Conservation (phyloP, 306 rosid genomes). For the Pyrus bretschneideri region DNA sequence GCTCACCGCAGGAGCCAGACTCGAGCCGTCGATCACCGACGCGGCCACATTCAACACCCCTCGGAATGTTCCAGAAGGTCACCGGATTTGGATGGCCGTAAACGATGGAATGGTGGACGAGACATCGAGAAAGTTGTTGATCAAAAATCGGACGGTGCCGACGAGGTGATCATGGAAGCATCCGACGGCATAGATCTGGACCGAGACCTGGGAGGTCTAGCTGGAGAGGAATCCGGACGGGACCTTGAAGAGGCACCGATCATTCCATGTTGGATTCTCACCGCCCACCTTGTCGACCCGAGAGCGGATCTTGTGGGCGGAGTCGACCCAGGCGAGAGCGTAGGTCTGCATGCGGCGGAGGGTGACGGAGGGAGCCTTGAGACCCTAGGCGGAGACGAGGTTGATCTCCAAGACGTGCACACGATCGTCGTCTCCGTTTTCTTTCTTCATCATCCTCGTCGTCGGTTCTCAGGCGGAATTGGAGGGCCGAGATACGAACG, state of each 20-base stretch:
- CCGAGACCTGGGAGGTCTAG: slow-evolving; percentile 60
- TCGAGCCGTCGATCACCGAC: slow-evolving; percentile 35
- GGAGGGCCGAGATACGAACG: slow-evolving; percentile 20
- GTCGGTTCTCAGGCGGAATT: slow-evolving; percentile 2
- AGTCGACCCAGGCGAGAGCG: slow-evolving; percentile 61
- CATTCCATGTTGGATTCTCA: slow-evolving; percentile 88
- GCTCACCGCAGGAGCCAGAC: slow-evolving; percentile 36
- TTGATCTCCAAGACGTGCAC: slow-evolving; percentile 66
- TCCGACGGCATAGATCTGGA: slow-evolving; percentile 67
- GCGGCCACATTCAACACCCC: slow-evolving; percentile 77
- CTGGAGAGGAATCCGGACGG: slow-evolving; percentile 59
- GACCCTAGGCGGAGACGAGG: slow-evolving; percentile 86
- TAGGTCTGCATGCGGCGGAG: slow-evolving; percentile 51
- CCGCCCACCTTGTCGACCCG: slow-evolving; percentile 61
- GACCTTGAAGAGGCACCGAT: slow-evolving; percentile 78
- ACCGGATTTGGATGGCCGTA: slow-evolving; percentile 70
- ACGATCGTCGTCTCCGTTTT: not conserved
- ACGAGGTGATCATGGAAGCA: slow-evolving; percentile 48
- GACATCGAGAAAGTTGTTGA: slow-evolving; percentile 46
- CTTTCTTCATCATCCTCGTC: slow-evolving; percentile 25
- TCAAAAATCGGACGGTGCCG: slow-evolving; percentile 70
- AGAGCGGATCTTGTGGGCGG: slow-evolving; percentile 56
- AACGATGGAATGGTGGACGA: slow-evolving; percentile 45
- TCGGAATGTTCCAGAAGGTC: slow-evolving; percentile 72
- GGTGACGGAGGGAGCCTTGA: slow-evolving; percentile 43